A percentile compares a stretch with the other conserved stretches of the same genome.
Evolutionary conservation across 2,329 filamentous ascomycete species (phyloP).

Genomic region (Chaetomiaceae sp.): DNA sequence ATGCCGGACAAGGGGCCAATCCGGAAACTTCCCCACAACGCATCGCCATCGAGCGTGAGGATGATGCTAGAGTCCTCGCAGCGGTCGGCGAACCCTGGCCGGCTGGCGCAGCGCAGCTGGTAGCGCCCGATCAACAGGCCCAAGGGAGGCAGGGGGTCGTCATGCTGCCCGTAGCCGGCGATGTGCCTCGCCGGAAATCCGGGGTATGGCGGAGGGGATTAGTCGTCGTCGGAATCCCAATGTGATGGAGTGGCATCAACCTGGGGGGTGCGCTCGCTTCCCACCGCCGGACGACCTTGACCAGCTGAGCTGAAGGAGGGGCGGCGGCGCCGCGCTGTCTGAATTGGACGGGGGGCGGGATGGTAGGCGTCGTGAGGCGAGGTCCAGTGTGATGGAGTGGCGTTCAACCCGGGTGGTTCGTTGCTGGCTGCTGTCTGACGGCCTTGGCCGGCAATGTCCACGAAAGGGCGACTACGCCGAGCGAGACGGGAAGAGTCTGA

Average conservation of each 20-base stretch:
- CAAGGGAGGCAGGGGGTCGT: slow-evolving; percentile 23
- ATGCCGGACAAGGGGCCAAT: slow-evolving; percentile 38
- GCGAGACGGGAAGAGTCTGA: not conserved
- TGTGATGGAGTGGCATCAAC: slow-evolving; percentile 6
- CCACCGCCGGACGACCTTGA: not conserved
- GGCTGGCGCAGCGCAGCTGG: slow-evolving; percentile 25
- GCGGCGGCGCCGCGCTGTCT: slow-evolving; percentile 5
- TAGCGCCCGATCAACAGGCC: slow-evolving; percentile 42
- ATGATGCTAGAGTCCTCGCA: slow-evolving; percentile 29
- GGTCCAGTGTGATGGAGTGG: too few species aligned
- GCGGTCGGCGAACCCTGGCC: slow-evolving; percentile 5
- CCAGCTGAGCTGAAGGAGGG: not conserved
- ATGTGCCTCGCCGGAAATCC: slow-evolving; percentile 1
- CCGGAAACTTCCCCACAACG: slow-evolving; percentile 42
- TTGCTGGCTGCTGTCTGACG: too few species aligned
- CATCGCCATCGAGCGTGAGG: slow-evolving; percentile 34
- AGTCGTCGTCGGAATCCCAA: slow-evolving; percentile 8
- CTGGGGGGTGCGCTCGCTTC: not conserved
- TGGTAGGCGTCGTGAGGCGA: too few species aligned
- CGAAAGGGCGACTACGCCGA: too few species aligned
- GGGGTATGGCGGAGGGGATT: slow-evolving; percentile 15
- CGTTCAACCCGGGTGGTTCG: too few species aligned
- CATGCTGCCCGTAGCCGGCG: slow-evolving; percentile 12
- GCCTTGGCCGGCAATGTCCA: too few species aligned
- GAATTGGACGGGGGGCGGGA: not conserved